A percentile compares a stretch with the other conserved stretches of the same genome.
phyloP scores from a whole-genome alignment of 257 asterid genomes.

The Solanum verrucosum region DNA sequence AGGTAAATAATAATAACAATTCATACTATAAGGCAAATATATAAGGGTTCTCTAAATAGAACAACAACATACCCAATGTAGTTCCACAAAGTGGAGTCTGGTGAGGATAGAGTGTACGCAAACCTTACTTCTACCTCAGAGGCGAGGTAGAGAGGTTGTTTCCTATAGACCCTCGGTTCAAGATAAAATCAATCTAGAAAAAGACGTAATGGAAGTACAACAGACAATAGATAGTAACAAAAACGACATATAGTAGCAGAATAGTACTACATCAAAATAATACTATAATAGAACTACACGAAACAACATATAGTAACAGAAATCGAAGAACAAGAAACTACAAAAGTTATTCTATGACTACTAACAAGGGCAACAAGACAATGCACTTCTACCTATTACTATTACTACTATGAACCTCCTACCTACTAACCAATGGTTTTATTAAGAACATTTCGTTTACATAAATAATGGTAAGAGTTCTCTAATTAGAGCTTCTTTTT shows the following conservation, averaged over 20 bases:
- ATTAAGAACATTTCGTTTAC: neutral
- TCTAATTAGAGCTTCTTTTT: neutral
- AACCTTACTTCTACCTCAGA: neutral
- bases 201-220: neutral
- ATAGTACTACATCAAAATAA: neutral
- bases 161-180: rapidly evolving
- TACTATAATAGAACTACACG: neutral
- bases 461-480: neutral
- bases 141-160: neutral
- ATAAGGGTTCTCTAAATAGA: neutral
- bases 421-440: neutral
- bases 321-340: neutral
- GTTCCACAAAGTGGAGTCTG: neutral
- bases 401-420: neutral
- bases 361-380: neutral
- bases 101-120: neutral
- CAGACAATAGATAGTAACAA: neutral
- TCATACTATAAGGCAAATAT: neutral
- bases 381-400: neutral
- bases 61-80: neutral
- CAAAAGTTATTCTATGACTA: neutral
- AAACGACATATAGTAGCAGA: neutral
- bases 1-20: neutral
- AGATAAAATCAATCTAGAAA: neutral
- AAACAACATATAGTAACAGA: neutral